These are phyloP conservation scores for Rubroshorea leprosula DNA, from an alignment of 345 rosid genomes.

Conservation along the genomic window DNA sequence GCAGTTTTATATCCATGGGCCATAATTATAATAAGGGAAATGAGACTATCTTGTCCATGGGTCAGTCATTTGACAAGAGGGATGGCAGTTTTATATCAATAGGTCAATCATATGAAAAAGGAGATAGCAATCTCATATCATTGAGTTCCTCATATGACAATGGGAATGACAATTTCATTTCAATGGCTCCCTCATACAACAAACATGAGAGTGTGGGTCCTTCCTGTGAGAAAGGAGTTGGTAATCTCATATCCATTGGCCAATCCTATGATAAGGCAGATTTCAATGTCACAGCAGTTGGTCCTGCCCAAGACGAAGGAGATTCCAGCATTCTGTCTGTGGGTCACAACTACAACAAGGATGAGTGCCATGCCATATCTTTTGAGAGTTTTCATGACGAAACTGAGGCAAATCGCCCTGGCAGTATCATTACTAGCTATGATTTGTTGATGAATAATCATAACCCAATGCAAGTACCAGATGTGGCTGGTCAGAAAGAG, in stretches of 20 bases:
- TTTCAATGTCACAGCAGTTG: slow-evolving; percentile 25
- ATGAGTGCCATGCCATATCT: slow-evolving; percentile 33
- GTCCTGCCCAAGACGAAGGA: slow-evolving; percentile 29
- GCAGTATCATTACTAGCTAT: slow-evolving; percentile 31
- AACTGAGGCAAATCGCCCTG: slow-evolving; percentile 33
- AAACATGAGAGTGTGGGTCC: slow-evolving; percentile 34
- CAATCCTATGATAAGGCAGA: slow-evolving; percentile 28
- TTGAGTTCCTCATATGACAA: slow-evolving; percentile 34
- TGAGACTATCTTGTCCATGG: slow-evolving; percentile 29
- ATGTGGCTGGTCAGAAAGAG: slow-evolving; percentile 24
- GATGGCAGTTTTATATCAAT: slow-evolving; percentile 30
- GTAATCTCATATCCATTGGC: slow-evolving; percentile 31
- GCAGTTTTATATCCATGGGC: slow-evolving; percentile 28
- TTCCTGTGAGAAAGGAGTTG: slow-evolving; percentile 25
- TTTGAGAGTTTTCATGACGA: slow-evolving; percentile 38
- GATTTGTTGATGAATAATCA: slow-evolving; percentile 31
- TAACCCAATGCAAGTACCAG: slow-evolving; percentile 29
- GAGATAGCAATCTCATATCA: slow-evolving; percentile 23
- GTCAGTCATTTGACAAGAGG: slow-evolving; percentile 31
- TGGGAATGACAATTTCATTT: slow-evolving; percentile 24
- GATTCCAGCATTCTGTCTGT: slow-evolving; percentile 31
- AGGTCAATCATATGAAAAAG: slow-evolving; percentile 39
- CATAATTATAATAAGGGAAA: slow-evolving; percentile 26
- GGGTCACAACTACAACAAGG: slow-evolving; percentile 36
- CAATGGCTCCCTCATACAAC: slow-evolving; percentile 29